A percentile compares a stretch with the other conserved stretches of the same genome.
Evolutionary conservation across 2,329 filamentous ascomycete genomes (phyloP).

Genomic region (Colletotrichum australisinense): DNA sequence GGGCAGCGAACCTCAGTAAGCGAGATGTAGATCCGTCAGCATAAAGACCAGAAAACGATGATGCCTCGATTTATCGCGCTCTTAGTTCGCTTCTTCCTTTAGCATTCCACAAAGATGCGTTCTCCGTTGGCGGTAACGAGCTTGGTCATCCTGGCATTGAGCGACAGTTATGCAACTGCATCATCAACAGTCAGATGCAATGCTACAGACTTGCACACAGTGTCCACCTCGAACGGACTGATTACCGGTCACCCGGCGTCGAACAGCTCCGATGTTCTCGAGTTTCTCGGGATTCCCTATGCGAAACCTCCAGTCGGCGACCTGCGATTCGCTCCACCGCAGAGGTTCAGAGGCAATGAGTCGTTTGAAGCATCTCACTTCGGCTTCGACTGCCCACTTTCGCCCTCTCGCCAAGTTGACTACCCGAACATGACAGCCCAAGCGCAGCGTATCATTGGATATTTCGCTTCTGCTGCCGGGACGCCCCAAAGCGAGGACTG

Average conservation of each 20-base stretch:
- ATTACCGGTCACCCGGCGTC: slow-evolving; percentile 47
- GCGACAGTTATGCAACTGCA: background rate
- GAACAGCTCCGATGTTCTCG: slow-evolving; percentile 45
- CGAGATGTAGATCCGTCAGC: background rate
- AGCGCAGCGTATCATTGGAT: slow-evolving; percentile 40
- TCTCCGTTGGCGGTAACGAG: background rate
- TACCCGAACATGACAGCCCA: slow-evolving; percentile 45
- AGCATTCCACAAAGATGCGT: background rate
- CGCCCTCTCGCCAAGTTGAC: slow-evolving; percentile 39
- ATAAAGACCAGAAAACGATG: background rate
- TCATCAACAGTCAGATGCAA: slow-evolving; percentile 14
- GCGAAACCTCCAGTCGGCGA: slow-evolving; percentile 42
- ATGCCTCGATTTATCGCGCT: background rate
- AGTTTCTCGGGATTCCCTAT: slow-evolving; percentile 51
- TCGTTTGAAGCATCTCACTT: slow-evolving; percentile 41
- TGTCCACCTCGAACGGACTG: slow-evolving; percentile 46
- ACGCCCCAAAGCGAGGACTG: slow-evolving; percentile 50
- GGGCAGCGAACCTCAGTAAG: background rate
- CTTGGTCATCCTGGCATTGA: background rate
- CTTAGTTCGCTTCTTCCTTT: background rate
- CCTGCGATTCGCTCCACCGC: slow-evolving; percentile 41
- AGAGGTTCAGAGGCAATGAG: slow-evolving; percentile 38
- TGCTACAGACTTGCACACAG: slow-evolving; percentile 37
- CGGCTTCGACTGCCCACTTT: slow-evolving; percentile 43
- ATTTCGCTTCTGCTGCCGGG: slow-evolving; percentile 28